These are phyloP conservation scores for Cucurbita pepo DNA, from an alignment of 306 rosid species.

Conservation along the genomic window DNA sequence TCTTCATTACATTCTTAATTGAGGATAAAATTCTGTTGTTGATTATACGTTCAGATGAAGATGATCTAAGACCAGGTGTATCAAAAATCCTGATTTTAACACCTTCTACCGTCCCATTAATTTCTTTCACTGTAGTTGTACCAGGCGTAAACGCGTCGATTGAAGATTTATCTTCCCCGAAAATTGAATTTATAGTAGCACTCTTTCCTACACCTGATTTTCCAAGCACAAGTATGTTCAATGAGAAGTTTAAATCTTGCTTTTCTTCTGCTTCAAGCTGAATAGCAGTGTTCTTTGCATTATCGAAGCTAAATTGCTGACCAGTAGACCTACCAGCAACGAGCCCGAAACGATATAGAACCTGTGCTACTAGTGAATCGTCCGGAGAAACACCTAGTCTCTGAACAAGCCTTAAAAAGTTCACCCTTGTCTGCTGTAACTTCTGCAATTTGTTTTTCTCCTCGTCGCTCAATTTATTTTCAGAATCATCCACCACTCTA, in stretches of 20 bases:
- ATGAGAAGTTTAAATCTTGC: constrained; percentile 43
- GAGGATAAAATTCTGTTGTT: constrained; percentile 51
- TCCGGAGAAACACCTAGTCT: constrained; percentile 45
- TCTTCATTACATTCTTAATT: constrained; percentile 62
- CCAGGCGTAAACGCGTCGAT: constrained; percentile 73
- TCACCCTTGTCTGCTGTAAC: constrained; percentile 62
- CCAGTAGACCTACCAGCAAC: constrained; percentile 54
- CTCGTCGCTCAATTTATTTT: constrained; percentile 52
- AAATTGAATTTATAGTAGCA: constrained; percentile 88
- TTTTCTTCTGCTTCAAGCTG: constrained; percentile 63
- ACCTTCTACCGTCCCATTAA: constrained; percentile 75
- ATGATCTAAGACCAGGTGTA: constrained; percentile 82
- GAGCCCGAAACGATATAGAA: constrained; percentile 59
- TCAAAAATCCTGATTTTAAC: constrained; percentile 69
- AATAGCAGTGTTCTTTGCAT: constrained; percentile 58
- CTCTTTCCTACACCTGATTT: constrained; percentile 94
- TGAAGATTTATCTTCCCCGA: constrained; percentile 66
- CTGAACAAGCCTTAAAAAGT: constrained; percentile 20
- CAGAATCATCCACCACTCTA: constrained; percentile 29
- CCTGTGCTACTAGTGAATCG: constrained; percentile 75
- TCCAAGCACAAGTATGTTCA: constrained; percentile 83
- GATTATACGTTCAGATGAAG: constrained; percentile 53
- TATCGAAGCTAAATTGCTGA: constrained; percentile 49
- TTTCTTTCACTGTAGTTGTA: constrained; percentile 59
- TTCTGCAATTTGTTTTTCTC: constrained; percentile 57